Percentiles rank a stretch among this genome's conserved stretches.
These are phyloP conservation scores for Neophaeococcomyces aloes DNA, from an alignment of 2,329 filamentous ascomycete genomes.

Conservation along the genomic window DNA sequence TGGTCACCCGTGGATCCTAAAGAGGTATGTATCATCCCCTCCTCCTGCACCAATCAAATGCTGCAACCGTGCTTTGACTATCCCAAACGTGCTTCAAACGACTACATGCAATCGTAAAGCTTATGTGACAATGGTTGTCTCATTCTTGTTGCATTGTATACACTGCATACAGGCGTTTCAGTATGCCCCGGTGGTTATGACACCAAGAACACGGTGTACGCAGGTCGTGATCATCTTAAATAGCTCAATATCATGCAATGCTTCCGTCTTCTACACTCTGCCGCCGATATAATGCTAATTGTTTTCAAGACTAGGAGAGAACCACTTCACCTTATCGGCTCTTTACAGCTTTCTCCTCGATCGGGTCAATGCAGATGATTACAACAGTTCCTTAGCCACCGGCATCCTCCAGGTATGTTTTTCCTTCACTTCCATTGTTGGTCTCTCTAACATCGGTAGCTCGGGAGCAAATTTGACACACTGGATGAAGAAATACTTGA, in stretches of 20 bases:
- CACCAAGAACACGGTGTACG: not conserved
- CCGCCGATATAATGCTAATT: slow-evolving; percentile 23
- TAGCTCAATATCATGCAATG: slow-evolving; percentile 5
- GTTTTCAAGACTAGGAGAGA: slow-evolving; percentile 37
- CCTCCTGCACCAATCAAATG: not conserved
- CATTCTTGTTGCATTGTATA: not conserved
- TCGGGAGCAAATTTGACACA: slow-evolving; percentile 46
- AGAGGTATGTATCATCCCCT: slow-evolving; percentile 36
- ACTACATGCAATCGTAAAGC: not conserved
- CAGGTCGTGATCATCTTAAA: slow-evolving; percentile 1
- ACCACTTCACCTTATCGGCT: slow-evolving; percentile 37
- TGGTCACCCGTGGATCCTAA: slow-evolving; percentile 37
- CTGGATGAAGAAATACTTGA: slow-evolving; percentile 48
- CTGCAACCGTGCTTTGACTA: not conserved
- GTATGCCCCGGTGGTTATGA: not conserved
- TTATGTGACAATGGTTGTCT: not conserved
- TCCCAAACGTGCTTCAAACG: not conserved
- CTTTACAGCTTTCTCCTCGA: slow-evolving; percentile 41
- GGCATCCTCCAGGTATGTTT: slow-evolving; percentile 36
- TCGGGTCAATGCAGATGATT: slow-evolving; percentile 38
- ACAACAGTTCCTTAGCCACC: slow-evolving; percentile 34
- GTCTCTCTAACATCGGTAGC: slow-evolving; percentile 28
- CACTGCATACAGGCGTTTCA: not conserved
- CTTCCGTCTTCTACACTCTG: slow-evolving; percentile 6
- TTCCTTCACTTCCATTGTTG: not conserved